Base-by-base conservation (phyloP, 176 grass and related monocot genomes). In the Otatea glauca region DNA sequence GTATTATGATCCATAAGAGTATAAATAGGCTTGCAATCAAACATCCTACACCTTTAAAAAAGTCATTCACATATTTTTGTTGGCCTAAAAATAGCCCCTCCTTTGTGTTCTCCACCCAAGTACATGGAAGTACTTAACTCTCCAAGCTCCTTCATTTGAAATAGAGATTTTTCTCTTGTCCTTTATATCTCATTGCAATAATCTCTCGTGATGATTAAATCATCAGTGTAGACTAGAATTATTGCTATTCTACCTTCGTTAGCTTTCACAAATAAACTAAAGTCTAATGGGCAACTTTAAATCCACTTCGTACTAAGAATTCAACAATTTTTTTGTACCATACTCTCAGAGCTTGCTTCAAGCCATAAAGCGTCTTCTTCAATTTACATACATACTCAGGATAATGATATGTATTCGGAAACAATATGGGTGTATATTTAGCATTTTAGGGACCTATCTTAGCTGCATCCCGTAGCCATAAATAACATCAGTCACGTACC, bases 281-380 rank as follows among this genome's bases (percentile, higher is more conserved):
- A 63, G 8, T 79, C 51, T 62, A 20, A n/a, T 69, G 38, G 13
- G 64, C 43, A 21, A 78, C 3, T 7, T 0, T 24, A 56, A 59
- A 86, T 11, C n/a, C 34, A 62, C 64, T 72, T 3, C 79, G 29
- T 13, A 70, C 15, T 2, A 50, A 21, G 11, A 86, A 88, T 51
- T 82, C 12, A 20, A 4, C 9, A 29, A 83, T 83, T 25, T 77
- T 71, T 83, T 39, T 18, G 9, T 88, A 83, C 80, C 86, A 88
- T 50, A 17, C 53, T 20, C 1, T 17, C 4, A 0, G 16, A 20
- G 51, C 5, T 1, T 54, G 51, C 5, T 18, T 54, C 6, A 20
- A 0, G 17, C 51, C 17, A 54, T 54, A 54, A 5, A 54, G 51
- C 17, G 1, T 1, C 51, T 54, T 54, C 17, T 54, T 54, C 5